phyloP scores from a whole-genome alignment of 2,329 filamentous ascomycete species.

The Colletotrichum brevisporum region DNA sequence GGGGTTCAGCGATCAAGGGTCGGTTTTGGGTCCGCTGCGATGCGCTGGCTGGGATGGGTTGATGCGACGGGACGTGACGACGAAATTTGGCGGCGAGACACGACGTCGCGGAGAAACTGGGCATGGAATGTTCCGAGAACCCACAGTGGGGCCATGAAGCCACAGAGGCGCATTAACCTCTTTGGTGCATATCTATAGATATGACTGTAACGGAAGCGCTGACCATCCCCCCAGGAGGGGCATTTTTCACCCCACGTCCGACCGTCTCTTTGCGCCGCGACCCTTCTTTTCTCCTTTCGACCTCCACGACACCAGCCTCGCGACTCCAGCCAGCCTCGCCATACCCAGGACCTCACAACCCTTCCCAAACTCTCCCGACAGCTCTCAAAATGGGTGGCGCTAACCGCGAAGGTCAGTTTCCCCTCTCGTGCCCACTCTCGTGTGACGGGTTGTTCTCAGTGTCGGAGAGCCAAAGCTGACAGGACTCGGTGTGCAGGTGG shows the following conservation, averaged over 20 bases:
- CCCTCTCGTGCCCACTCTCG: neutral
- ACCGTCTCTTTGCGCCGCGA: conserved; percentile 23
- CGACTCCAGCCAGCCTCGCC: conserved; percentile 32
- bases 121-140: conserved; percentile 32
- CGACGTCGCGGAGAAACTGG: conserved; percentile 25
- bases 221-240: conserved; percentile 38
- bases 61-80: conserved; percentile 32
- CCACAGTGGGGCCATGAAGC: neutral
- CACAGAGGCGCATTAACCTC: no score
- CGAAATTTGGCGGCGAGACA: conserved; percentile 25
- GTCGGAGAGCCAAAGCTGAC: conserved; percentile 2
- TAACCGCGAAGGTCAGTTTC: conserved; percentile 55
- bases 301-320: conserved; percentile 18
- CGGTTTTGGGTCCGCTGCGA: conserved; percentile 4
- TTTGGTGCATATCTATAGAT: no score
- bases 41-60: conserved; percentile 25
- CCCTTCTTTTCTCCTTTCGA: conserved; percentile 7
- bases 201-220: conserved; percentile 22
- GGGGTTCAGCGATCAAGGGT: conserved; percentile 37
- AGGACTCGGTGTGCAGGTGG: conserved; percentile 67
- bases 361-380: conserved; percentile 25
- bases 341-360: conserved; percentile 17
- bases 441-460: no score
- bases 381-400: conserved; percentile 53
- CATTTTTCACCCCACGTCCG: conserved; percentile 42